Conservation (phyloP, 495 filamentous ascomycete species). For the Talaromyces wortmannii region DNA sequence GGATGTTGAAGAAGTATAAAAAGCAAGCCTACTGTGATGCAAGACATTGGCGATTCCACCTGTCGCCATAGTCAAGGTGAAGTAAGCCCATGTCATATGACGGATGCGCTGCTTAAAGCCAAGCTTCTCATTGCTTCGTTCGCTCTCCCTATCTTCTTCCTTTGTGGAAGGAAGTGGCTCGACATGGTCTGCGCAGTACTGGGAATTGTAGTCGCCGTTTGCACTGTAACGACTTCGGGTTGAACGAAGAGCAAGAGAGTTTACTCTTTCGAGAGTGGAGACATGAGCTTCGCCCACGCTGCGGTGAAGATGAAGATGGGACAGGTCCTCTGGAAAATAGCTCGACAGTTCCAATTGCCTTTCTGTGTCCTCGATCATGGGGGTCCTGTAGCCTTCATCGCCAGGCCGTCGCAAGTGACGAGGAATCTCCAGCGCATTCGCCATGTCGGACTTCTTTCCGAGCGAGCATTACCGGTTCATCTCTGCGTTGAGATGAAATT, state of each 20-base stretch:
- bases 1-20: background rate
- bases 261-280: slow-evolving; percentile 22
- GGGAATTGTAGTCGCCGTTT: slow-evolving; percentile 2
- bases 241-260: slow-evolving; percentile 14
- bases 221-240: background rate
- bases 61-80: slow-evolving; percentile 75
- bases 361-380: slow-evolving; percentile 42
- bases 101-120: slow-evolving; percentile 43
- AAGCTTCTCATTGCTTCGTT: slow-evolving; percentile 10
- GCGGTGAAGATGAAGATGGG: background rate
- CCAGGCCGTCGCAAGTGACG: slow-evolving; percentile 34
- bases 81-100: slow-evolving; percentile 61
- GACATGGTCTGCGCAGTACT: slow-evolving; percentile 6
- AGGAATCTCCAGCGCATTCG: slow-evolving; percentile 20
- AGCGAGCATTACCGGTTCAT: background rate
- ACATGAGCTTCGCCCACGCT: slow-evolving; percentile 23
- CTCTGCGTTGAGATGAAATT: too few species aligned
- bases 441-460: background rate
- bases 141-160: background rate
- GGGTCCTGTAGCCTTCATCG: slow-evolving; percentile 42
- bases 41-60: slow-evolving; percentile 79
- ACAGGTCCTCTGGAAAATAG: slow-evolving; percentile 1
- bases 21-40: slow-evolving; percentile 45
- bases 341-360: slow-evolving; percentile 12
- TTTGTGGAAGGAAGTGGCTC: background rate